Percentiles rank a stretch among this genome's conserved stretches.
Conservation (phyloP, 1,284 basidiomycete genomes). For the Cutaneotrichosporon sp. region DNA sequence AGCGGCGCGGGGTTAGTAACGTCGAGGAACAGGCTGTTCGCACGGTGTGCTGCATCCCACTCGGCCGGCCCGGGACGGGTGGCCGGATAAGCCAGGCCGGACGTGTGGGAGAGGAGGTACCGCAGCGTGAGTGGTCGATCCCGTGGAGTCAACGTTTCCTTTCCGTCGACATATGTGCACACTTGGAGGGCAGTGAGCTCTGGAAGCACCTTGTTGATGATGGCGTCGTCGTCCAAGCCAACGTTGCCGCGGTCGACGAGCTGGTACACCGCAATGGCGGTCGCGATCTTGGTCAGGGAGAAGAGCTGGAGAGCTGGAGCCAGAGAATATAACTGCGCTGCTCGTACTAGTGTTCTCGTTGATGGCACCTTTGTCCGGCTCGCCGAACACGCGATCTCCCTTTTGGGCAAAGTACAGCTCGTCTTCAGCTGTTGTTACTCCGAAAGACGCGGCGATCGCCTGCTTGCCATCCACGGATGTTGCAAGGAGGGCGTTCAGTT, state of each 20-base stretch:
- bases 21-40: slow-evolving; percentile 5
- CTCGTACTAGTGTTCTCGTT: slow-evolving; percentile 30
- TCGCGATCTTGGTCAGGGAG: slow-evolving; percentile 37
- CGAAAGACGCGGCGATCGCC: slow-evolving; percentile 28
- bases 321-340: not conserved
- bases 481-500: slow-evolving; percentile 23
- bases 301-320: slow-evolving; percentile 31
- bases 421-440: slow-evolving; percentile 27
- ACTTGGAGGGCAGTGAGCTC: slow-evolving; percentile 29
- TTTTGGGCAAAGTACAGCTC: slow-evolving; percentile 26
- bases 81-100: slow-evolving; percentile 15
- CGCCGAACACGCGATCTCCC: slow-evolving; percentile 28
- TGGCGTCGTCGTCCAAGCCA: slow-evolving; percentile 21
- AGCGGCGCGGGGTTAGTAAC: slow-evolving; percentile 21
- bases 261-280: slow-evolving; percentile 12
- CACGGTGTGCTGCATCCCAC: slow-evolving; percentile 1
- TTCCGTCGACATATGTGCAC: slow-evolving; percentile 26
- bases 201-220: slow-evolving; percentile 27
- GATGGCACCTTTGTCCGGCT: slow-evolving; percentile 23
- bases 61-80: not conserved
- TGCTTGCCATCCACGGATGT: slow-evolving; percentile 13
- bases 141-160: slow-evolving; percentile 21
- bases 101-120: slow-evolving; percentile 37
- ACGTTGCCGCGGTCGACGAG: slow-evolving; percentile 12
- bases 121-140: slow-evolving; percentile 33